Evolutionary conservation across 2,329 filamentous ascomycete genomes (phyloP).

Genomic region (Pestalotiopsis fici): DNA sequence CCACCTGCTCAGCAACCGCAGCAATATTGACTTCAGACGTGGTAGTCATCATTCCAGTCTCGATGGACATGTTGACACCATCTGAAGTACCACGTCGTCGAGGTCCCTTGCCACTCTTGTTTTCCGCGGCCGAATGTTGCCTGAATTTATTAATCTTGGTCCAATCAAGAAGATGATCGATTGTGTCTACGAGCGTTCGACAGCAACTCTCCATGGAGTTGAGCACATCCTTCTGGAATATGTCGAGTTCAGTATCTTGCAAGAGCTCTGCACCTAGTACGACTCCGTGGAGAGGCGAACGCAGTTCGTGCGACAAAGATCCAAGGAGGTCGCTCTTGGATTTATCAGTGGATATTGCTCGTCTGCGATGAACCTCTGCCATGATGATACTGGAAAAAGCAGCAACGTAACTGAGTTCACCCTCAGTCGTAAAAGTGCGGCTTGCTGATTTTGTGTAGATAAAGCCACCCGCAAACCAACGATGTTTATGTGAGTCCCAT

Average conservation of each 20-base stretch:
- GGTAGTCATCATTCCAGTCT: constrained; percentile 22
- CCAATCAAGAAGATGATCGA: constrained; percentile 54
- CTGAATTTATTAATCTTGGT: constrained; percentile 52
- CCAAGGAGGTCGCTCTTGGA: constrained; percentile 60
- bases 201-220: constrained; percentile 52
- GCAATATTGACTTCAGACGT: constrained; percentile 35
- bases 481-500: constrained; percentile 45
- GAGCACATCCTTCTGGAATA: constrained; percentile 46
- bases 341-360: constrained; percentile 35
- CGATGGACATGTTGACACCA: constrained; percentile 8
- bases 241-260: constrained; percentile 47
- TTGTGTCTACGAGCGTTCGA: constrained; percentile 52
- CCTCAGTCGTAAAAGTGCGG: constrained; percentile 42
- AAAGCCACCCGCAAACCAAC: constrained; percentile 52
- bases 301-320: constrained; percentile 61
- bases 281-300: constrained; percentile 61
- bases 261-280: constrained; percentile 55
- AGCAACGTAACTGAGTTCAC: constrained; percentile 50
- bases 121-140: constrained; percentile 11
- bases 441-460: constrained; percentile 44
- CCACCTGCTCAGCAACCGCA: constrained; percentile 44
- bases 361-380: constrained; percentile 52
- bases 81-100: not conserved
- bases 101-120: not conserved
- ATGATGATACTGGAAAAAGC: constrained; percentile 56